Evolutionary conservation across 139 green algal genomes (phyloP).

Genomic region (Tetradesmus lagerheimii): DNA sequence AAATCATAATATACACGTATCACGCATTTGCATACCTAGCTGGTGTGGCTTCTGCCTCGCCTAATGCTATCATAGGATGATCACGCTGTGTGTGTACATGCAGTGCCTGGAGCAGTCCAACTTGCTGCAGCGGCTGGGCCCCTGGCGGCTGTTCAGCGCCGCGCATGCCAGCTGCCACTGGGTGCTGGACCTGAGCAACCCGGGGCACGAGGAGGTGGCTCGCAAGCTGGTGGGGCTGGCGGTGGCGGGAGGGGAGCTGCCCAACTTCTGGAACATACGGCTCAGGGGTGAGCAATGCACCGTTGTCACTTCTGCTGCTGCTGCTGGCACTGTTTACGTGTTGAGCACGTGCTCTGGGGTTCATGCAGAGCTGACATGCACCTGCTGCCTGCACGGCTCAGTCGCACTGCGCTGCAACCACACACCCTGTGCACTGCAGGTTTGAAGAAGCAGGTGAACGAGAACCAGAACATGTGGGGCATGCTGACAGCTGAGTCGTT

Average conservation of each 20-base stretch:
- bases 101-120: conserved; percentile 57
- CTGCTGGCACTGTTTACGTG: too few species aligned
- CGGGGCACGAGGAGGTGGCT: conserved; percentile 65
- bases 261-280: conserved; percentile 79
- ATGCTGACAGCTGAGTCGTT: conserved; percentile 68
- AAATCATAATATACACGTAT: too few species aligned
- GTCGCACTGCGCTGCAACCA: too few species aligned
- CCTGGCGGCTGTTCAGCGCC: conserved; percentile 47
- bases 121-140: conserved; percentile 50
- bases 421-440: not conserved
- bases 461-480: conserved; percentile 76
- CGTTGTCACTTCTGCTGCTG: not conserved
- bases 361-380: not conserved
- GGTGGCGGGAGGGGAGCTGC: conserved; percentile 55
- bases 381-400: not conserved
- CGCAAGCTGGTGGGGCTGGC: conserved; percentile 67
- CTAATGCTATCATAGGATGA: too few species aligned
- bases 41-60: too few species aligned
- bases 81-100: too few species aligned
- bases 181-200: conserved; percentile 69
- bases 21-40: too few species aligned
- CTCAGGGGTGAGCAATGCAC: conserved; percentile 51
- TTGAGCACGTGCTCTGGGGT: too few species aligned
- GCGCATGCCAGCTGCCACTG: conserved; percentile 66
- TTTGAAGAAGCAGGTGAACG: conserved; percentile 37